phyloP scores from a whole-genome alignment of 129 eudicot species.

The Centrapalus pauciflorus region DNA sequence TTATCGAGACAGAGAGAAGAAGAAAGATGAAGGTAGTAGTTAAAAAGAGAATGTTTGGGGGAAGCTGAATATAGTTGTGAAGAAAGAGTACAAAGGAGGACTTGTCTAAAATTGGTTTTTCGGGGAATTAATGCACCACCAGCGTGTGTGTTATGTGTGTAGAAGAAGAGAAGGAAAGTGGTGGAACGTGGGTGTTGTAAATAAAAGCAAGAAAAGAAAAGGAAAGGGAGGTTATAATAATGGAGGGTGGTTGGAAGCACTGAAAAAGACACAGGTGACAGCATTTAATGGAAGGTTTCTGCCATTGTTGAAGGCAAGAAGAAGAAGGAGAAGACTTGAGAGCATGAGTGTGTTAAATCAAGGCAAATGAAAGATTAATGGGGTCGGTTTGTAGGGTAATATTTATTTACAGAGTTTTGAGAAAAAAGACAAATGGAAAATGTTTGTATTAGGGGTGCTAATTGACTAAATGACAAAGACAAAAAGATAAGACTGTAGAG shows the following conservation, averaged over 20 bases:
- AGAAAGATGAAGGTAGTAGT: conserved; percentile 22
- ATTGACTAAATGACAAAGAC: conserved; percentile 24
- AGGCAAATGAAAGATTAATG: not conserved
- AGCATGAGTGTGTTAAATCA: conserved; percentile 9
- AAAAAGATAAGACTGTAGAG: too few species aligned
- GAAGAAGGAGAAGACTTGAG: not conserved
- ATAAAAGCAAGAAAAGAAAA: not conserved
- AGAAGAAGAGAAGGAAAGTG: not conserved
- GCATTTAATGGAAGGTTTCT: conserved; percentile 22
- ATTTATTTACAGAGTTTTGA: not conserved
- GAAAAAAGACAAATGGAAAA: conserved; percentile 23
- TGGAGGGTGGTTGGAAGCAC: conserved; percentile 28
- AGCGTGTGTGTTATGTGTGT: conserved; percentile 1
- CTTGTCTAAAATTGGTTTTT: conserved; percentile 8
- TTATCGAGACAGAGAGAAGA: conserved; percentile 10
- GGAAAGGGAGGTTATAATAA: conserved; percentile 16
- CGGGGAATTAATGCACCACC: conserved; percentile 15
- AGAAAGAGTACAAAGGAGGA: conserved; percentile 23
- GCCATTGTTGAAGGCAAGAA: conserved; percentile 7
- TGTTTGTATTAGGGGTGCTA: conserved; percentile 10
- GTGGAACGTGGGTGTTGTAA: conserved; percentile 20
- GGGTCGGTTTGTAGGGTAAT: conserved; percentile 24
- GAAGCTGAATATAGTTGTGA: conserved; percentile 20
- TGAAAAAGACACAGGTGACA: conserved; percentile 4
- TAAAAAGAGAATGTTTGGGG: conserved; percentile 32